Base-by-base conservation (phyloP, 2,329 filamentous ascomycete genomes). In the Camptophora hylomeconis region DNA sequence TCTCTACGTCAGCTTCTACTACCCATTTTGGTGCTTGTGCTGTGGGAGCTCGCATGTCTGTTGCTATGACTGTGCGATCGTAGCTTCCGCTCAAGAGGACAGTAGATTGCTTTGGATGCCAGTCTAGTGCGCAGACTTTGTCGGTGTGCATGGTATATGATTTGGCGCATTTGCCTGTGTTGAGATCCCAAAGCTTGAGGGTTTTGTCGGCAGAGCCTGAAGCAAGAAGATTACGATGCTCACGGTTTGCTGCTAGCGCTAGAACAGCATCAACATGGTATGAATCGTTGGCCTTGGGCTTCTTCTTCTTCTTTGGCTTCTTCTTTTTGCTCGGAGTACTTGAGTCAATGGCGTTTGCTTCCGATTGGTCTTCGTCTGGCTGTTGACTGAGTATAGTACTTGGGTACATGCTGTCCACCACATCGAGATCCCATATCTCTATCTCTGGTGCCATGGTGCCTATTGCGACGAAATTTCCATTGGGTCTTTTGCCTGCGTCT, bases 371-470 rank as follows among this genome's bases (percentile, higher is more conserved):
- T 24, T 63, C 65, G 22, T 63, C 59, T 18, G 59, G 60, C 31
- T 70, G 74, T 49, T 87, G 80, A 7, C 89, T 89, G 4, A 98
- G 72, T 39, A 98, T 92, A 7, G 87, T 86, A 51, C 93, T 92
- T 13, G 89, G 89, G 50, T 94, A 98, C 80, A 98, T 92, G 72
- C 80, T 81, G 60, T 98, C 89, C 29, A 98, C 75, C 5, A 84
- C 79, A 52, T 98, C 89, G 30, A 98, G 65, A 51, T 98, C 86
- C 89, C 89, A 98, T 30, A 98, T 75, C 61, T 98, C 89, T 45
- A 98, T 98, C 49, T 98, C 89, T 2, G 89, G 87, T 50, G 95
- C 87, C 74, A 95, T 93, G 4, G 89, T 95, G 33, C 86, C 89
- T 20, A 98, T 73, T 4, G 89, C 89, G 13, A 93, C 86, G 44